phyloP scores from a whole-genome alignment of 2,329 filamentous ascomycete species.

The Epichloe glyceriae region DNA sequence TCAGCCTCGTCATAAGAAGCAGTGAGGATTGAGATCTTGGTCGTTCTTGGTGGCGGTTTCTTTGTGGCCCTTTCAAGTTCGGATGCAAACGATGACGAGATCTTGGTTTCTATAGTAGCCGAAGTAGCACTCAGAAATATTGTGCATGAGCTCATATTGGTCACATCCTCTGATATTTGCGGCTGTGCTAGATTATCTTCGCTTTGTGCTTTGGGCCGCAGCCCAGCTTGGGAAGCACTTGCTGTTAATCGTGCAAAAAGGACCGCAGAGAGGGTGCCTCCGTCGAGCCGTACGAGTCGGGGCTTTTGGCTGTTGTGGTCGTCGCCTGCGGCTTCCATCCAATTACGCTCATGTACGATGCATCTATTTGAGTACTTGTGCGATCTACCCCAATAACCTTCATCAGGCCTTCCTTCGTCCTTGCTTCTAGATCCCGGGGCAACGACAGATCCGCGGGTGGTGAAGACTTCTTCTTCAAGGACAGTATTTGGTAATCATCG shows the following conservation, averaged over 20 bases:
- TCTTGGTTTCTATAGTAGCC: constrained; percentile 65
- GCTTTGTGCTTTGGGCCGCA: constrained; percentile 42
- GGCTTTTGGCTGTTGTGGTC: constrained; percentile 25
- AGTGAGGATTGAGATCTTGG: constrained; percentile 76
- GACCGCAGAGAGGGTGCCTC: constrained; percentile 52
- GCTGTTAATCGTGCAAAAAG: constrained; percentile 72
- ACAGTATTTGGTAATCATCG: constrained; percentile 72
- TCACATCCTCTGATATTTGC: constrained; percentile 56
- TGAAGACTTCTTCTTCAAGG: constrained; percentile 72
- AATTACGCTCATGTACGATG: constrained; percentile 74
- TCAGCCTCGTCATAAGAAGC: constrained; percentile 77
- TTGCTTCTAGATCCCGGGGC: constrained; percentile 66
- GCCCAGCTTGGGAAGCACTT: constrained; percentile 33
- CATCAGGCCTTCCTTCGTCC: constrained; percentile 81
- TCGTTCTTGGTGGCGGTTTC: constrained; percentile 83
- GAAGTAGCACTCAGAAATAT: constrained; percentile 86
- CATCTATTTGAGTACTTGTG: constrained; percentile 85
- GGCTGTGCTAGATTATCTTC: constrained; percentile 52
- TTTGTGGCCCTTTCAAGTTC: constrained; percentile 94
- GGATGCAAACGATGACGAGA: constrained; percentile 57
- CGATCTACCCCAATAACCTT: constrained; percentile 67
- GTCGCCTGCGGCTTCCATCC: constrained; percentile 59
- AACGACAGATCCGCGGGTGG: constrained; percentile 60
- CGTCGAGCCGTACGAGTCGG: constrained; percentile 35
- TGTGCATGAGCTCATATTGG: constrained; percentile 55